Conservation (phyloP, 306 rosid species). For the Oemleria cerasiformis region DNA sequence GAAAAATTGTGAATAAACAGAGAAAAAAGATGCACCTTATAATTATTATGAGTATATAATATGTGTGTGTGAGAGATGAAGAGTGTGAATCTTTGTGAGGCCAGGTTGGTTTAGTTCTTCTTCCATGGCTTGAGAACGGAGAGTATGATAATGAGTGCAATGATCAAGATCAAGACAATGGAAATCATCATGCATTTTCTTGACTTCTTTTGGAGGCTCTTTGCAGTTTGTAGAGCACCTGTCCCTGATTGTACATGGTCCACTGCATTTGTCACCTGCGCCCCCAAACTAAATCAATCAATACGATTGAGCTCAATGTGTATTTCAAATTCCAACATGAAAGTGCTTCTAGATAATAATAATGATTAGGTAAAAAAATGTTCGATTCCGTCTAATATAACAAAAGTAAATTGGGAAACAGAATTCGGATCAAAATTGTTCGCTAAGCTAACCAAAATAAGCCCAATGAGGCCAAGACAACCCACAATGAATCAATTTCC, state of each 20-base stretch:
- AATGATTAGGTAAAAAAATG: no score
- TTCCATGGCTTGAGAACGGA: constrained; percentile 72
- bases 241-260: constrained; percentile 70
- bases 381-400: no score
- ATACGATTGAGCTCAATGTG: neutral
- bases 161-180: constrained; percentile 56
- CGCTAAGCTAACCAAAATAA: no score
- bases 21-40: constrained; percentile 1
- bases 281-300: neutral
- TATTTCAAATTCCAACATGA: neutral
- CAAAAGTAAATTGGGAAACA: neutral
- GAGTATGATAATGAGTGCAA: constrained; percentile 61
- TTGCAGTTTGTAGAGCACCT: constrained; percentile 69
- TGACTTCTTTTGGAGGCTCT: constrained; percentile 67
- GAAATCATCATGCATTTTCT: constrained; percentile 90
- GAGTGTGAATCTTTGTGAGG: neutral
- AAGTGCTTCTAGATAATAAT: no score
- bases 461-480: neutral
- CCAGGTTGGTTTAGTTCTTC: constrained; percentile 35
- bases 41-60: neutral
- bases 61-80: neutral
- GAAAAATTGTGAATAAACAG: neutral
- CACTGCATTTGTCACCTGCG: constrained; percentile 81
- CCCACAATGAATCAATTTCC: neutral
- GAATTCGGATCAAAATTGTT: neutral